Conservation (phyloP, 306 rosid genomes). For the Cicer yamashitae region DNA sequence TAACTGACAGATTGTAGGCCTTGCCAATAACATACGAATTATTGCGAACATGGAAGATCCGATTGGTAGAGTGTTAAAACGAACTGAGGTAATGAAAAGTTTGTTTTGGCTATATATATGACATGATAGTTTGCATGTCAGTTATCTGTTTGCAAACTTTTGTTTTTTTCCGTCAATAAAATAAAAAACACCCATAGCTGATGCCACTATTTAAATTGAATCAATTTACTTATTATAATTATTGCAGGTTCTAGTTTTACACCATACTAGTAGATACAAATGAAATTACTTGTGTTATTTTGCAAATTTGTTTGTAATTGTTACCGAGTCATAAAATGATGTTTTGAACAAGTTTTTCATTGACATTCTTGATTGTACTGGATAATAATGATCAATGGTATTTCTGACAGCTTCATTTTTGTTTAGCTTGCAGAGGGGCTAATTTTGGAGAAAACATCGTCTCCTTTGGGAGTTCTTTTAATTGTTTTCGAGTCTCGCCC, state of each 20-base stretch:
- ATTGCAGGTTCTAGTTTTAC: slow-evolving; percentile 30
- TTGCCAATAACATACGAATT: slow-evolving; percentile 76
- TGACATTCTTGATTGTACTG: slow-evolving; percentile 28
- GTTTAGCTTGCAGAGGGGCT: slow-evolving; percentile 91
- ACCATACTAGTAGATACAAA: slow-evolving; percentile 21
- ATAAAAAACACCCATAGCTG: neutral
- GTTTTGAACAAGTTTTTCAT: slow-evolving; percentile 25
- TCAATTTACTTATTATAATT: neutral
- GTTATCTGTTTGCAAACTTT: neutral
- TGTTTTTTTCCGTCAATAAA: neutral
- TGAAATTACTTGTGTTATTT: slow-evolving; percentile 22
- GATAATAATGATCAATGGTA: slow-evolving; percentile 33
- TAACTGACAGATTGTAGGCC: slow-evolving; percentile 74
- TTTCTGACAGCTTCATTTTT: slow-evolving; percentile 46
- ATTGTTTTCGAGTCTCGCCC: slow-evolving; percentile 98
- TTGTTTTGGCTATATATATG: neutral
- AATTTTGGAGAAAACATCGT: slow-evolving; percentile 88
- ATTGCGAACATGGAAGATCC: slow-evolving; percentile 98
- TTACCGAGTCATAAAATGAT: slow-evolving; percentile 28
- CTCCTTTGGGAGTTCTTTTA: slow-evolving; percentile 94
- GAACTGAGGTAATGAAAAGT: slow-evolving; percentile 68
- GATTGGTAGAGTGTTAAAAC: slow-evolving; percentile 77
- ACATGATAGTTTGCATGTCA: neutral
- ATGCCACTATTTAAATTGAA: slow-evolving; percentile 9
- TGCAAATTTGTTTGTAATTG: slow-evolving; percentile 32